Conservation (phyloP, 2,329 filamentous ascomycete genomes). For the Juglanconis sp. region DNA sequence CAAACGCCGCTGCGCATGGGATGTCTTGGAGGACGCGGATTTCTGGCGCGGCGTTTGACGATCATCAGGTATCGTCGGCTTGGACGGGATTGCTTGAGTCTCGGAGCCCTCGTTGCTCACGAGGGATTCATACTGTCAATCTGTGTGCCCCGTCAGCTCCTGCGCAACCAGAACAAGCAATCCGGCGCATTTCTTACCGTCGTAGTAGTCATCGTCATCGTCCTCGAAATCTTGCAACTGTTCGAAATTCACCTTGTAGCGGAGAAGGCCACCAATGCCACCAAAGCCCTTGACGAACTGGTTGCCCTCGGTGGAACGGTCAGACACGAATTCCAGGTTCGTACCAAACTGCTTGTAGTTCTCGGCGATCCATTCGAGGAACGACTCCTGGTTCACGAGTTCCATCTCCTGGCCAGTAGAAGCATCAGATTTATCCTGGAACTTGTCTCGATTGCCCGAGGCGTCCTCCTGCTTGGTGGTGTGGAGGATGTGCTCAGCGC, state of each 20-base stretch:
- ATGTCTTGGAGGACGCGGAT: slow-evolving; percentile 30
- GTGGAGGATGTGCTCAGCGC: slow-evolving; percentile 73
- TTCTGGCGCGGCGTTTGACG: slow-evolving; percentile 42
- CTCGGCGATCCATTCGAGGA: slow-evolving; percentile 99
- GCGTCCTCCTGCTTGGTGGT: slow-evolving; percentile 83
- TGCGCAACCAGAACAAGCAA: background rate
- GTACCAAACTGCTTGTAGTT: slow-evolving; percentile 98
- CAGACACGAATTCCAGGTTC: slow-evolving; percentile 92
- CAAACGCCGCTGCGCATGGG: slow-evolving; percentile 42
- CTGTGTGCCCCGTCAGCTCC: slow-evolving; percentile 33
- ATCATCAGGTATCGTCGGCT: slow-evolving; percentile 26
- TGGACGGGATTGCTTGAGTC: slow-evolving; percentile 56
- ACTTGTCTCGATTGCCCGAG: slow-evolving; percentile 66
- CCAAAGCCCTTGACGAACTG: slow-evolving; percentile 99
- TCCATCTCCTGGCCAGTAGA: slow-evolving; percentile 94
- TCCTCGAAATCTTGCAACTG: slow-evolving; percentile 90
- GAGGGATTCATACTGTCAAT: slow-evolving; percentile 92
- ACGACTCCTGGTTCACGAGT: slow-evolving; percentile 77
- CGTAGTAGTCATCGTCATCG: slow-evolving; percentile 91
- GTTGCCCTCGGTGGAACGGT: slow-evolving; percentile 96
- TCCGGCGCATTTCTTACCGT: slow-evolving; percentile 40
- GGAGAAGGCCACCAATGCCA: slow-evolving; percentile 94
- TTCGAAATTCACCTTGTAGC: slow-evolving; percentile 99
- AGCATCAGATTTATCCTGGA: slow-evolving; percentile 77
- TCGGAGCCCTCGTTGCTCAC: slow-evolving; percentile 75